phyloP scores from a whole-genome alignment of 305 asterid genomes.

The Ajuga reptans region DNA sequence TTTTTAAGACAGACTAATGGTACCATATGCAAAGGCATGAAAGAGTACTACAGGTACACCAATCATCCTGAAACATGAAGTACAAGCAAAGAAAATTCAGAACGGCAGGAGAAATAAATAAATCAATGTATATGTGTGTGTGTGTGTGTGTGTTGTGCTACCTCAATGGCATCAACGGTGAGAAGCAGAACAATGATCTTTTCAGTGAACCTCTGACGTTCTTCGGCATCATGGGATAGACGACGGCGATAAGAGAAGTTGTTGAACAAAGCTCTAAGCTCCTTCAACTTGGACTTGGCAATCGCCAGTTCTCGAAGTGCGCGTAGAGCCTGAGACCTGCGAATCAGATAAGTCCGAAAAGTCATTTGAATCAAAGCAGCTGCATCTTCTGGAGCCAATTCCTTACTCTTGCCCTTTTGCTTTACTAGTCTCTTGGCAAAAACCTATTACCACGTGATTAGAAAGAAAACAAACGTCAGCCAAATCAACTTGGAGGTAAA shows the following conservation, averaged over 20 bases:
- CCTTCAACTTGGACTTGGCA: constrained; percentile 87
- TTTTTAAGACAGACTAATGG: too few relatives aligned
- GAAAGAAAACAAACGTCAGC: too few relatives aligned
- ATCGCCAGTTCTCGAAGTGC: constrained; percentile 86
- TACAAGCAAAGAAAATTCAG: neutral
- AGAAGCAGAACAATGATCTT: constrained; percentile 83
- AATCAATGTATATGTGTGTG: neutral
- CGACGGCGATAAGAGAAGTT: constrained; percentile 87
- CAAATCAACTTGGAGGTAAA: too few relatives aligned
- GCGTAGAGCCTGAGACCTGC: constrained; percentile 79
- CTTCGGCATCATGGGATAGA: constrained; percentile 61
- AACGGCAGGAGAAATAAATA: neutral
- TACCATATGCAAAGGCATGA: too few relatives aligned
- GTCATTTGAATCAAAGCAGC: constrained; percentile 59
- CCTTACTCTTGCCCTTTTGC: constrained; percentile 69
- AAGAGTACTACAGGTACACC: too few relatives aligned
- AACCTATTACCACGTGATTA: constrained; percentile 33
- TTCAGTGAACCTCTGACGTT: constrained; percentile 82
- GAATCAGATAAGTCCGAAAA: constrained; percentile 71
- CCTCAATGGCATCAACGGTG: constrained; percentile 95
- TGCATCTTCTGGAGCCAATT: constrained; percentile 58
- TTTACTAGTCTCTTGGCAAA: constrained; percentile 69
- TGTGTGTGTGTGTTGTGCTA: constrained; percentile 7
- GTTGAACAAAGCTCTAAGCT: constrained; percentile 71
- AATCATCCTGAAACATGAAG: neutral